These are phyloP conservation scores for Ustilago shanxiensis DNA, from an alignment of 1,284 basidiomycete genomes.

Conservation along the genomic window DNA sequence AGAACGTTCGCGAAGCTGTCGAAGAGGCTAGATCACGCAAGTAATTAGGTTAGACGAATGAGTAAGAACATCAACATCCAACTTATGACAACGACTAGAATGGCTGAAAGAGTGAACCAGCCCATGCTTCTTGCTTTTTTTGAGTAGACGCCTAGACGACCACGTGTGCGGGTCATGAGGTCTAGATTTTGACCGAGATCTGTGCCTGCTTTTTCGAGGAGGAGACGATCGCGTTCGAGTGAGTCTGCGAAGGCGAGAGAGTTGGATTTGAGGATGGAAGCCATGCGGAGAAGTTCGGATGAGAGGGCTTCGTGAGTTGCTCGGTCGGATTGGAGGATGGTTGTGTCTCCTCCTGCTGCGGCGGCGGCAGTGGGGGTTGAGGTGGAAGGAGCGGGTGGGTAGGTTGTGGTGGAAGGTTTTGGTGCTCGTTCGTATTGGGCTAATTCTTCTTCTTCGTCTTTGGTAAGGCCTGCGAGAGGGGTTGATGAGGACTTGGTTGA, in stretches of 20 bases:
- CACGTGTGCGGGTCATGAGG: constrained; percentile 68
- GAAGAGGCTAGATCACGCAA: constrained; percentile 17
- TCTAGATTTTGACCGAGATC: constrained; percentile 60
- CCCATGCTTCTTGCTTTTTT: constrained; percentile 66
- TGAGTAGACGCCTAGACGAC: constrained; percentile 63
- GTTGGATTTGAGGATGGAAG: constrained; percentile 63
- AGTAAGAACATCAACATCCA: constrained; percentile 68
- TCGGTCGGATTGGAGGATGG: constrained; percentile 58
- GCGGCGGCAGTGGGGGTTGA: constrained; percentile 1
- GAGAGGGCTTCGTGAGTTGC: constrained; percentile 65
- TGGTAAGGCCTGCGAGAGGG: constrained; percentile 17
- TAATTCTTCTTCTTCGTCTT: constrained; percentile 16
- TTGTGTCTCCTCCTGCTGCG: constrained; percentile 18
- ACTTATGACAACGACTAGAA: constrained; percentile 60
- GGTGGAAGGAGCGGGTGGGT: not conserved
- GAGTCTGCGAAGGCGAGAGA: constrained; percentile 63
- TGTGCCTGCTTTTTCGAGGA: constrained; percentile 62
- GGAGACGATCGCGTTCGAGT: constrained; percentile 65
- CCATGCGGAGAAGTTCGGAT: constrained; percentile 67
- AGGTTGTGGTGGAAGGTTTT: not conserved
- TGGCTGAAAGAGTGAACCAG: constrained; percentile 66
- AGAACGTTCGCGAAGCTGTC: constrained; percentile 30
- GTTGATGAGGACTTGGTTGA: not conserved
- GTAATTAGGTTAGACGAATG: constrained; percentile 61
- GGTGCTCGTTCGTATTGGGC: constrained; percentile 31